Evolutionary conservation across 2,329 filamentous ascomycete genomes (phyloP).

Genomic region (Arachnomyces sp.): DNA sequence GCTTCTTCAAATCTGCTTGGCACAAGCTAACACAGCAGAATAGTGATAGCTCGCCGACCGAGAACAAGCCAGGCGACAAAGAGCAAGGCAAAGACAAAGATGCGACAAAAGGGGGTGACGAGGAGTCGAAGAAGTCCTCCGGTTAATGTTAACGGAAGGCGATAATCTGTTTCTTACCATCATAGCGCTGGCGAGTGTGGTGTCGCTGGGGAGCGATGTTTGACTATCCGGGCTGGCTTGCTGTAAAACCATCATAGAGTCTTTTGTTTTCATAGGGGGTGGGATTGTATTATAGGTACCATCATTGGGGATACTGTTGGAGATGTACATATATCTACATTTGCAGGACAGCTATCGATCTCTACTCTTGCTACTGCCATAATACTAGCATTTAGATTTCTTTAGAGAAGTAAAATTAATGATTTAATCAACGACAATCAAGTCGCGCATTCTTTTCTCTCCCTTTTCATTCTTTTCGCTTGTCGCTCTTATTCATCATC

Average conservation of each 20-base stretch:
- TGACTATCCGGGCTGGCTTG: slow-evolving; percentile 5
- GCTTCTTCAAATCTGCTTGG: slow-evolving; percentile 90
- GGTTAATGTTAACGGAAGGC: slow-evolving; percentile 16
- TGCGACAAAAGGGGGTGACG: slow-evolving; percentile 12
- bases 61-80: slow-evolving; percentile 14
- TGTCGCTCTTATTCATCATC: no score
- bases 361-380: no score
- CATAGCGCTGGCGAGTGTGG: slow-evolving; percentile 33
- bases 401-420: no score
- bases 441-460: no score
- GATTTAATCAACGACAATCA: no score
- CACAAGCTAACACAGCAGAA: slow-evolving; percentile 76
- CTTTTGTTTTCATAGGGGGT: slow-evolving; percentile 3
- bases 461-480: no score
- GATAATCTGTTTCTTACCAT: slow-evolving; percentile 11
- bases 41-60: slow-evolving; percentile 23
- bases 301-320: no score
- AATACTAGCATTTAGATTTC: no score
- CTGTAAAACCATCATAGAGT: neutral
- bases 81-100: slow-evolving; percentile 13
- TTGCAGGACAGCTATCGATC: no score
- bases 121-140: slow-evolving; percentile 33
- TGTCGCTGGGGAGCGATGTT: slow-evolving; percentile 9
- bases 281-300: no score
- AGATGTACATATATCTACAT: no score